Percentiles rank a stretch among this genome's conserved stretches.
phyloP scores from a whole-genome alignment of 495 filamentous ascomycete genomes.

The Tuber aestivum region DNA sequence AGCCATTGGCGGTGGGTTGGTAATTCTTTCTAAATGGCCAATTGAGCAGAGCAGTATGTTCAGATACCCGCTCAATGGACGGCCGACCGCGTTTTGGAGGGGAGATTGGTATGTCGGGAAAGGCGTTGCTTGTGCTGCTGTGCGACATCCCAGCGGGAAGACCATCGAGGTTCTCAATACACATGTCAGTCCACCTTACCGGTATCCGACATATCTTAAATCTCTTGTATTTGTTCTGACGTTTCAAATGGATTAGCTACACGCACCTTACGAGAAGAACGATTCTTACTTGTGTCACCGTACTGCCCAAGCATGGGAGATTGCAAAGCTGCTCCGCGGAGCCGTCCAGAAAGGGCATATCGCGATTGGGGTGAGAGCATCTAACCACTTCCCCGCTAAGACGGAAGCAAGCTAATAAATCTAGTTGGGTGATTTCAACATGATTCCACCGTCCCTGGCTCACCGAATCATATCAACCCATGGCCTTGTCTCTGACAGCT shows the following conservation, averaged over 20 bases:
- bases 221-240: conserved; percentile 21
- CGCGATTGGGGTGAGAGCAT: conserved; percentile 54
- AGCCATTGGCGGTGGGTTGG: conserved; percentile 81
- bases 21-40: conserved; percentile 93
- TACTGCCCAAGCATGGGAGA: conserved; percentile 94
- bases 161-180: conserved; percentile 92
- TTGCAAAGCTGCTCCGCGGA: conserved; percentile 79
- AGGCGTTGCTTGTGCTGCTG: conserved; percentile 78
- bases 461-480: conserved; percentile 75
- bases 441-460: conserved; percentile 80
- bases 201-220: neutral
- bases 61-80: conserved; percentile 84
- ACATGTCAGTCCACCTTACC: conserved; percentile 52
- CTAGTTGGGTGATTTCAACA: conserved; percentile 83
- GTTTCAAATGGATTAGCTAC: conserved; percentile 50
- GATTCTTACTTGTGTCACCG: conserved; percentile 88
- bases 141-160: conserved; percentile 63
- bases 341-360: conserved; percentile 80
- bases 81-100: conserved; percentile 85
- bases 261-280: conserved; percentile 77
- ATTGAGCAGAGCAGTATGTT: conserved; percentile 86
- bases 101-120: conserved; percentile 96
- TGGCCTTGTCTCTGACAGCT: conserved; percentile 72
- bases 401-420: neutral
- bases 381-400: neutral